Base-by-base conservation (phyloP, 192 early-diverging fungal species). In the Glomus cerebriforme region DNA sequence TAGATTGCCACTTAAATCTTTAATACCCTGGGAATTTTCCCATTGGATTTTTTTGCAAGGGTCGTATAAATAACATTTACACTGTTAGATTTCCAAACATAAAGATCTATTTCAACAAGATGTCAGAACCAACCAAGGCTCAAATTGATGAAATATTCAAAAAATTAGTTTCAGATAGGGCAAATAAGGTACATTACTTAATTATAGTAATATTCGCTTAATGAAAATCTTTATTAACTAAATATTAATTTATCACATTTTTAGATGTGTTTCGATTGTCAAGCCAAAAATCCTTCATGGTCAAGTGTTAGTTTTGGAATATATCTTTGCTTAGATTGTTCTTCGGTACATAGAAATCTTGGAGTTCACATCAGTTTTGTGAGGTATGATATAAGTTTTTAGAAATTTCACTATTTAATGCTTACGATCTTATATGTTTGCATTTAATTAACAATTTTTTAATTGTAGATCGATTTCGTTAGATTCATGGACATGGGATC, bases 321-420 rank as follows among this genome's bases (percentile, higher is more conserved):
- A 32, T 99, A 96, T 78, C 86, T 99, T 59, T 99, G 98, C 82
- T 89, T 96, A 31, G 97, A 99, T 78, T 99, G 98, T 83, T 96
- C 96, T 15, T 91, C 96, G 4, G 94, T 95, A 29, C 98, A 99
- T 81, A 90, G 98, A 77, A 97, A 96, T 80, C 91, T 99, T 84
- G 98, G 98, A 54, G 98, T 99, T 13, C 98, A 99, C 79, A 95
- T 99, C 67, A 94, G 92, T 13, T 99, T 98, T 91, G 98, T 98
- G 12, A 88, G 97, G 93, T 95, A 85, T 45, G 22, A 7, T 37
- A 65, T 59, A 17, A 17, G 22, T 39, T 34, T 3, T 39, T 2
- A 0, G 35, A 43, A 17, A 24, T 27, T 22, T 54, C 10, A 9
- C 39, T 43, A 43, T 54, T 54, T 22, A 22, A 22, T 54, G 3